phyloP scores from a whole-genome alignment of 2,329 filamentous ascomycete species.

The Verticillium zaregamsianum region DNA sequence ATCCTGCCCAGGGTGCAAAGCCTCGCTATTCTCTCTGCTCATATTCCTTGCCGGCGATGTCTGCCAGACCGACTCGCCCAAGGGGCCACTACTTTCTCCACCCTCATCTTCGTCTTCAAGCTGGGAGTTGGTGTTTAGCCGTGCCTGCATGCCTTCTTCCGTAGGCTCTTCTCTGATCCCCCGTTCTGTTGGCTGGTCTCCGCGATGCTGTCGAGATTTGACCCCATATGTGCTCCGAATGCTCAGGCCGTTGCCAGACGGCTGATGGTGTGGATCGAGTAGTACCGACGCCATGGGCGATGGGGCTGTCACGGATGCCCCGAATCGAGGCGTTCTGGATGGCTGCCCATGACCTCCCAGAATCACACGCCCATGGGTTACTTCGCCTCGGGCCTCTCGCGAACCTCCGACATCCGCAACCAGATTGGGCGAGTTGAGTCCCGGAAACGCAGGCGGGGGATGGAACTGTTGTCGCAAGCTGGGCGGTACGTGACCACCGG shows the following conservation, averaged over 20 bases:
- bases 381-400: slow-evolving; percentile 41
- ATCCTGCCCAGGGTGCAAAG: slow-evolving; percentile 40
- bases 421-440: slow-evolving; percentile 58
- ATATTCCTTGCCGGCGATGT: slow-evolving; percentile 47
- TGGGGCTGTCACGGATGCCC: slow-evolving; percentile 41
- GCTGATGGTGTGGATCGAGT: slow-evolving; percentile 73
- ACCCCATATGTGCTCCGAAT: slow-evolving; percentile 41
- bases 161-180: slow-evolving; percentile 53
- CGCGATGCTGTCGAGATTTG: slow-evolving; percentile 33
- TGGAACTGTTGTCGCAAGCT: slow-evolving; percentile 59
- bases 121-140: slow-evolving; percentile 41
- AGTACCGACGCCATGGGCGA: slow-evolving; percentile 71
- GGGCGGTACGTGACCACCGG: slow-evolving; percentile 51
- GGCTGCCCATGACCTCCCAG: slow-evolving; percentile 26
- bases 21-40: slow-evolving; percentile 48
- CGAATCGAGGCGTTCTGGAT: slow-evolving; percentile 37
- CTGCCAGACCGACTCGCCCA: slow-evolving; percentile 59
- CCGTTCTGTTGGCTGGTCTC: slow-evolving; percentile 41
- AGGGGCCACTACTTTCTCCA: slow-evolving; percentile 45
- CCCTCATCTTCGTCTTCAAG: slow-evolving; percentile 55
- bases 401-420: slow-evolving; percentile 53
- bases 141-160: slow-evolving; percentile 39
- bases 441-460: slow-evolving; percentile 71
- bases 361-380: slow-evolving; percentile 33
- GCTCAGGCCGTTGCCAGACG: slow-evolving; percentile 42